Base-by-base conservation (phyloP, 2,329 filamentous ascomycete genomes). In the Blastomyces silverae region DNA sequence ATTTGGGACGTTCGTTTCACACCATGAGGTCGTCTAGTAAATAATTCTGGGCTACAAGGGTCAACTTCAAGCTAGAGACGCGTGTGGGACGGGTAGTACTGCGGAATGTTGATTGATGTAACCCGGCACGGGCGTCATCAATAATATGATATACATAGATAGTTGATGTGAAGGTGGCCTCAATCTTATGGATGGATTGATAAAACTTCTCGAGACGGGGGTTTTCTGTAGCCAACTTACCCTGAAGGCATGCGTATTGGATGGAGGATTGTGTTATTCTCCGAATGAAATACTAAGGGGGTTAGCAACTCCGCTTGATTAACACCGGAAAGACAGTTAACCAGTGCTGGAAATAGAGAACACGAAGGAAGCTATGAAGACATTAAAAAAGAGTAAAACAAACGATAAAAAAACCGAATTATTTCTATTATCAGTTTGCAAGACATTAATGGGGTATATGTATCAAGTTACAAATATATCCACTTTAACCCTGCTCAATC, bases 401-500 rank as follows among this genome's bases (percentile, higher is more conserved):
- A 37, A 6, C 1, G 34, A 10, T 37, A 6, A 10, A 15, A 46
- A 44, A 44, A 31, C 10, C 15, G 20, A 46, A 28, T 37, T 20
- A n/a, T 42, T 64, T 37, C 28, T 48, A 59, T 64, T 64, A 64
- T 64, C 22, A 56, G 7, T 66, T 66, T 55, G n/a, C 42, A 42
- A 46, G 11, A 46, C 34, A 37, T 39, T 57, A 37, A 42, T 28
- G 52, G 37, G 48, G 31, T 52, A 55, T 52, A 59, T 52, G 58
- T 37, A 59, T 59, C 42, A 56, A 42, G 34, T 13, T 55, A 64
- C 58, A 31, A 61, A 58, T 46, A 62, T 44, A 44, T 48, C 46
- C 78, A 58, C 69, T 85, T 65, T 53, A 62, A 31, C 58, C 53
- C 55, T 78, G 63, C 69, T 85, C 84, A 64, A 83, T 74, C 57